Percentiles rank a stretch among this genome's conserved stretches.
These are phyloP conservation scores for Phytopythium mirpurense DNA, from an alignment of 352 stramenopile genomes.

Conservation along the genomic window DNA sequence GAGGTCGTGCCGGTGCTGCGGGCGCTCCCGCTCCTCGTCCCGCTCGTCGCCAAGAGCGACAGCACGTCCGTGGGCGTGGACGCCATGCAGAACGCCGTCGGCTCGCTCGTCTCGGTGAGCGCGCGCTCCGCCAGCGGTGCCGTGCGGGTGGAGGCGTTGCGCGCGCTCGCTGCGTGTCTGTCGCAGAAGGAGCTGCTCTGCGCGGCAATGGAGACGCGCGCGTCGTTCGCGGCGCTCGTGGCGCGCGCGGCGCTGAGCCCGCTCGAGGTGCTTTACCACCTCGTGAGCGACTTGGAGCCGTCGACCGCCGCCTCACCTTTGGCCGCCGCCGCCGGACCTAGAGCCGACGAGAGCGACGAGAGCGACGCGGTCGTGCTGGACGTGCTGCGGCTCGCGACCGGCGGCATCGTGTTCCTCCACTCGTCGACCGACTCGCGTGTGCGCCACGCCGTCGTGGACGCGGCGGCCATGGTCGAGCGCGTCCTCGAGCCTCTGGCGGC, in stretches of 20 bases:
- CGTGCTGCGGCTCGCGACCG: slow-evolving; percentile 36
- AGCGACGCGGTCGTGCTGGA: slow-evolving; percentile 27
- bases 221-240: slow-evolving; percentile 20
- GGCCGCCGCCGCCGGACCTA: not conserved
- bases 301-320: not conserved
- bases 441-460: slow-evolving; percentile 26
- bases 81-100: slow-evolving; percentile 16
- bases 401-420: slow-evolving; percentile 45
- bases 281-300: slow-evolving; percentile 4
- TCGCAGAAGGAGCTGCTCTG: slow-evolving; percentile 8
- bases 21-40: slow-evolving; percentile 31
- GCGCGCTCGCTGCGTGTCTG: slow-evolving; percentile 32
- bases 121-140: slow-evolving; percentile 18
- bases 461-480: slow-evolving; percentile 29
- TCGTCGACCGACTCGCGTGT: slow-evolving; percentile 24
- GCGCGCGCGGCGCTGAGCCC: slow-evolving; percentile 35
- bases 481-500: slow-evolving; percentile 23
- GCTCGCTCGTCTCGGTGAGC: slow-evolving; percentile 30
- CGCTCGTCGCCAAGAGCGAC: not conserved
- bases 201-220: not conserved
- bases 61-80: not conserved
- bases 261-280: slow-evolving; percentile 29
- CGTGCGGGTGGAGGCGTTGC: slow-evolving; percentile 35
- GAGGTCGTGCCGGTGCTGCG: slow-evolving; percentile 34
- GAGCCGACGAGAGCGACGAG: not conserved